These are phyloP conservation scores for Gautieria morchelliformis DNA, from an alignment of 768 basidiomycete genomes.

Conservation along the genomic window DNA sequence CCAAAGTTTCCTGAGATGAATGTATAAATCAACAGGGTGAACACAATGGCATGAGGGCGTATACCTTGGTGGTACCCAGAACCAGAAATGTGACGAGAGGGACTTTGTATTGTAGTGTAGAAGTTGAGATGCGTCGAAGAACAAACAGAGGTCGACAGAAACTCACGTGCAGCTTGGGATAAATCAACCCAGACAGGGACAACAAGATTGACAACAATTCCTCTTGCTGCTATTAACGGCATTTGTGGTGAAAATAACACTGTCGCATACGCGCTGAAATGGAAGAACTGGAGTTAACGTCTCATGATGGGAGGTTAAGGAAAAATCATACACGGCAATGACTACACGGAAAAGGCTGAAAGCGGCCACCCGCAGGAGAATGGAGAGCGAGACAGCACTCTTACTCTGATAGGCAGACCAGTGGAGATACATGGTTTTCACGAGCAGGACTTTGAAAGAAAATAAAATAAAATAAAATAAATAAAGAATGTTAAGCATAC, in stretches of 20 bases:
- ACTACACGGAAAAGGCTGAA: neutral
- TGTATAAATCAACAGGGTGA: neutral
- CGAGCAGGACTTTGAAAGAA: neutral
- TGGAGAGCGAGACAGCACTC: neutral
- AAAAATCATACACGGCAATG: neutral
- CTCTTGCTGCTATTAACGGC: too few species aligned
- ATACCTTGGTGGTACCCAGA: neutral
- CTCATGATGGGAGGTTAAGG: too few species aligned
- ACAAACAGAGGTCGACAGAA: neutral
- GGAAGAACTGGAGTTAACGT: too few species aligned
- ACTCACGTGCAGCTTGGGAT: neutral
- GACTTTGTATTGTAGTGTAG: neutral
- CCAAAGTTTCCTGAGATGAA: too few species aligned
- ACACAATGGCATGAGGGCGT: neutral
- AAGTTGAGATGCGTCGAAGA: neutral
- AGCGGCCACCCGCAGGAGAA: neutral
- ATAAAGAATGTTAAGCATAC: too few species aligned
- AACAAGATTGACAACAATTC: too few species aligned
- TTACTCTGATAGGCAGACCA: neutral
- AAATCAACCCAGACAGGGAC: neutral
- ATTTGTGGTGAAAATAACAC: too few species aligned
- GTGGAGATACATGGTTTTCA: neutral
- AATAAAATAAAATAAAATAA: too few species aligned
- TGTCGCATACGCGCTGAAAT: too few species aligned
- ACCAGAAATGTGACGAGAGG: neutral